A percentile compares a stretch with the other conserved stretches of the same genome.
These are phyloP conservation scores for Kluyveromyces dobzhanskii DNA, from an alignment of 805 yeast genomes.

Conservation along the genomic window DNA sequence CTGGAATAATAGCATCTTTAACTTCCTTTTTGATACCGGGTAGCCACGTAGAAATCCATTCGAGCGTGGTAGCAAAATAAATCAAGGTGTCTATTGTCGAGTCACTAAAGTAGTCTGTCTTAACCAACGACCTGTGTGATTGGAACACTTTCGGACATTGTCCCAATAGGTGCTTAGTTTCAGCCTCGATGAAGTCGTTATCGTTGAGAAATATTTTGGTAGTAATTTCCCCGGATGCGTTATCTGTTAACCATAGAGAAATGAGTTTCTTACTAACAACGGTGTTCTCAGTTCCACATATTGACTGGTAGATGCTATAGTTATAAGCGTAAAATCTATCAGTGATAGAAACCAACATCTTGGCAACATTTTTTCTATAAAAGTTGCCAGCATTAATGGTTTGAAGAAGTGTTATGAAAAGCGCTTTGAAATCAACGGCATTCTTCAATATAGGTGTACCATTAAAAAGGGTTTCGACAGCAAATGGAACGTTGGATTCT, in stretches of 20 bases:
- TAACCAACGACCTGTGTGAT: conserved; percentile 24
- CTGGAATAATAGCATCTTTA: conserved; percentile 6
- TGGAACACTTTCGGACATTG: conserved; percentile 26
- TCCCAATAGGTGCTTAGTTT: conserved; percentile 22
- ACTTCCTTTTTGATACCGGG: conserved; percentile 42
- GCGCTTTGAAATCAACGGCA: conserved; percentile 21
- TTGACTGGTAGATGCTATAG: conserved; percentile 24
- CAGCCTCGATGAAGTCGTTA: conserved; percentile 17
- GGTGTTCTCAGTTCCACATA: conserved; percentile 17
- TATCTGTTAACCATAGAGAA: conserved; percentile 31
- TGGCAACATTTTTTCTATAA: conserved; percentile 49
- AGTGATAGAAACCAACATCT: conserved; percentile 30
- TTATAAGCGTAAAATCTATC: conserved; percentile 31
- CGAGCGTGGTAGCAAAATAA: conserved; percentile 43
- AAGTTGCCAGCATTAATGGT: conserved; percentile 29
- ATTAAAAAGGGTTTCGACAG: conserved; percentile 28
- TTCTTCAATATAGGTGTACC: conserved; percentile 25
- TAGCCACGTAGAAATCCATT: conserved; percentile 55
- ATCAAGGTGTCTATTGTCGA: conserved; percentile 44
- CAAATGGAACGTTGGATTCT: conserved; percentile 32
- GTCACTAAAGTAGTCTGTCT: conserved; percentile 47
- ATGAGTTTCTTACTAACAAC: conserved; percentile 19
- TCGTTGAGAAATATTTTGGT: conserved; percentile 22
- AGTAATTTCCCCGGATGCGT: conserved; percentile 27
- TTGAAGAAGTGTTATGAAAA: conserved; percentile 22